phyloP scores from a whole-genome alignment of 108 stramenopile species.

The Mayamaea pseudoterrestris region DNA sequence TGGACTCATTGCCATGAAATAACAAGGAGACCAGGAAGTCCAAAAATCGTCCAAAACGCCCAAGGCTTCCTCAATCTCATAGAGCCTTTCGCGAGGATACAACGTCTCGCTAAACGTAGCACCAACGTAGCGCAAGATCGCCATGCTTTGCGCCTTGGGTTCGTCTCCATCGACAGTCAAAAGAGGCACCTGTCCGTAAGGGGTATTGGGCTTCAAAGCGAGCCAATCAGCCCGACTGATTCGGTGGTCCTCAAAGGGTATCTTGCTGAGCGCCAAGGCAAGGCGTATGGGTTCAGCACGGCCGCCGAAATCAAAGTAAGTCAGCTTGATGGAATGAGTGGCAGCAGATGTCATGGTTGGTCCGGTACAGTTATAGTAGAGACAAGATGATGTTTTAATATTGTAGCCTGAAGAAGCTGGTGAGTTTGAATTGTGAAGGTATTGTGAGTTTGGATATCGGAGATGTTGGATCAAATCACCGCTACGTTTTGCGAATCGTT shows the following conservation, averaged over 20 bases:
- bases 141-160: constrained; percentile 28
- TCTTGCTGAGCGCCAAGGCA: background rate
- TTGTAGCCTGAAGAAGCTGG: too few species aligned
- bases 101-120: constrained; percentile 15
- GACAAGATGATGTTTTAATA: too few species aligned
- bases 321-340: constrained; percentile 38
- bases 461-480: too few species aligned
- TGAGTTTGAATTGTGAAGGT: too few species aligned
- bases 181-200: constrained; percentile 48
- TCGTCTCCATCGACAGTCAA: constrained; percentile 41
- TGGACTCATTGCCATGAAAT: constrained; percentile 42
- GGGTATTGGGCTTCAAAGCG: constrained; percentile 43
- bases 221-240: constrained; percentile 42
- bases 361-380: background rate
- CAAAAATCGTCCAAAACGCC: constrained; percentile 48
- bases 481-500: too few species aligned
- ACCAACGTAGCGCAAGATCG: constrained; percentile 47
- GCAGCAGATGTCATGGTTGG: background rate
- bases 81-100: constrained; percentile 34
- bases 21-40: constrained; percentile 24
- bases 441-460: too few species aligned
- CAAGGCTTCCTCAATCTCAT: constrained; percentile 41
- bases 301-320: constrained; percentile 68
- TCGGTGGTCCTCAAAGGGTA: constrained; percentile 32
- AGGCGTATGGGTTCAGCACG: constrained; percentile 36